Conservation (phyloP, 441 rosid genomes). For the Arabidopsis hybrid region DNA sequence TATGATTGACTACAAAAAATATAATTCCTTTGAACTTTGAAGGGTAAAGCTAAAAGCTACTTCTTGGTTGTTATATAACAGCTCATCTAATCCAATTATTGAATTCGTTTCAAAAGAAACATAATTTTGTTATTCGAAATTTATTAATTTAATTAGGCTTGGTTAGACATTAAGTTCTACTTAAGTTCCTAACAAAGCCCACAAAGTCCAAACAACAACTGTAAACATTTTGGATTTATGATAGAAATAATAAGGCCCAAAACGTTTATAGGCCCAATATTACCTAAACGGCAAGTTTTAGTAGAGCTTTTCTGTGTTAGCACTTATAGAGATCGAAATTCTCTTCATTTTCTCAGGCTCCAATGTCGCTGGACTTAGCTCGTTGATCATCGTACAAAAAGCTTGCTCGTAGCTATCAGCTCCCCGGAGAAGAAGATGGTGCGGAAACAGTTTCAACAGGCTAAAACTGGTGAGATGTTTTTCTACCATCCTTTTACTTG, state of each 20-base stretch:
- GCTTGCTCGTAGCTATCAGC: constrained; percentile 12
- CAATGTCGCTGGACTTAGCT: constrained; percentile 18
- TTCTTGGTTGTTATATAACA: constrained; percentile 34
- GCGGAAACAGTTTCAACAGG: constrained; percentile 61
- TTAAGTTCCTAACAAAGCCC: background rate
- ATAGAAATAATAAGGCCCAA: constrained; percentile 12
- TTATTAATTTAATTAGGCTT: background rate
- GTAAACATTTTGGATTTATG: background rate
- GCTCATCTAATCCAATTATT: constrained; percentile 40
- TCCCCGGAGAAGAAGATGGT: constrained; percentile 50
- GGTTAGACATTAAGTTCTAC: background rate
- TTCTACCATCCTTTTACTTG: background rate
- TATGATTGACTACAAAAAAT: background rate
- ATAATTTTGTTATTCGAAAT: background rate
- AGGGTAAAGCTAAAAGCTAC: constrained; percentile 32
- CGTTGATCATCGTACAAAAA: constrained; percentile 30
- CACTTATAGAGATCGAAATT: constrained; percentile 3
- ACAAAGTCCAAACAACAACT: background rate
- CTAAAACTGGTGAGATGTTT: constrained; percentile 59
- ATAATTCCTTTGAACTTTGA: background rate
- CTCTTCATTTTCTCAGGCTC: constrained; percentile 5
- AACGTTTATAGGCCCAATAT: background rate
- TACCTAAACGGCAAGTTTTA: background rate
- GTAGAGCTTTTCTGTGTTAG: background rate
- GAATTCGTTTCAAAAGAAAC: background rate